phyloP scores from a whole-genome alignment of 2,329 filamentous ascomycete genomes.

The Colletotrichum truncatum region DNA sequence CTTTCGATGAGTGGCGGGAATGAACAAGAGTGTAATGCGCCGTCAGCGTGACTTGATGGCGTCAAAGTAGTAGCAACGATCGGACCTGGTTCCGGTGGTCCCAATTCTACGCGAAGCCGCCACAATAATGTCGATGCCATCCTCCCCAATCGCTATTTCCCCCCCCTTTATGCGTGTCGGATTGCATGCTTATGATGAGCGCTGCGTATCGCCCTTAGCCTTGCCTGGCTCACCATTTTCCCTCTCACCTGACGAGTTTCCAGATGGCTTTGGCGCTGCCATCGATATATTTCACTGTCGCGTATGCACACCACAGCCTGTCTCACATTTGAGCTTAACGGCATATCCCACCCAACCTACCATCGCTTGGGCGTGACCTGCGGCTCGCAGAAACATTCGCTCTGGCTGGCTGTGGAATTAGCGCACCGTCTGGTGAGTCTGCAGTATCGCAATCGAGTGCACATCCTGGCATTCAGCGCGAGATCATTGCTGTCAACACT shows the following conservation, averaged over 20 bases:
- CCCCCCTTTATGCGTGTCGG: too few species aligned
- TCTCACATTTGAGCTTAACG: slow-evolving; percentile 14
- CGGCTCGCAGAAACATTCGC: slow-evolving; percentile 7
- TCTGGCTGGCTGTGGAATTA: background rate
- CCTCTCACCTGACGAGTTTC: too few species aligned
- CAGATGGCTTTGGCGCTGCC: background rate
- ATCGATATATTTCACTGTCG: background rate
- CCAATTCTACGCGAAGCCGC: slow-evolving; percentile 2
- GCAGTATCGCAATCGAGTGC: slow-evolving; percentile 7
- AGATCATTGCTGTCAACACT: slow-evolving; percentile 13
- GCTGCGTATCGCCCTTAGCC: background rate
- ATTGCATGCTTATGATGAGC: background rate
- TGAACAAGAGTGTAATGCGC: background rate
- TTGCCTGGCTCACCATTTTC: background rate
- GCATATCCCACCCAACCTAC: background rate
- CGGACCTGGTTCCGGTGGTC: slow-evolving; percentile 8
- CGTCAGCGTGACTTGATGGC: slow-evolving; percentile 2
- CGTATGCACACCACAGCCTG: background rate
- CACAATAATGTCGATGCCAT: slow-evolving; percentile 1
- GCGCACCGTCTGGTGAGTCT: background rate
- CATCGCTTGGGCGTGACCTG: background rate
- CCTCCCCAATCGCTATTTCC: background rate
- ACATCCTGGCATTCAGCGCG: background rate
- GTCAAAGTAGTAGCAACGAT: background rate
- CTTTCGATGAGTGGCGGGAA: background rate